Percentiles rank a stretch among this genome's conserved stretches.
Conservation (phyloP, 768 basidiomycete genomes). For the Leccinum broughii region DNA sequence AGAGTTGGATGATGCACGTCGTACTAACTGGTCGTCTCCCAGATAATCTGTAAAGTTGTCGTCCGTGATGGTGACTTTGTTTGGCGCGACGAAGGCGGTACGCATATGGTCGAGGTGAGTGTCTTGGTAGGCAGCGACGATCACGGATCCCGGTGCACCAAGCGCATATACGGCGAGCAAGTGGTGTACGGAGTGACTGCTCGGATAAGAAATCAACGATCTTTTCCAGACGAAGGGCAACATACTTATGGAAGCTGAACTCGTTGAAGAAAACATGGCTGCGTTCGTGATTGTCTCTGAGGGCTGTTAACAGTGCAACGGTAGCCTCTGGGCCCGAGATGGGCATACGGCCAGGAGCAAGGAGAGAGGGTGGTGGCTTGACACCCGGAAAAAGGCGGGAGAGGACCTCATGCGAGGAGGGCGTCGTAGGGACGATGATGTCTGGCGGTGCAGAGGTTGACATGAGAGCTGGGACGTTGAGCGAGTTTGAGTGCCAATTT, state of each 20-base stretch:
- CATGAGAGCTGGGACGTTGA: slow-evolving; percentile 9
- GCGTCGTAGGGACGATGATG: slow-evolving; percentile 18
- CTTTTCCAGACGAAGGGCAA: not conserved
- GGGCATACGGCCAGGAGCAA: slow-evolving; percentile 39
- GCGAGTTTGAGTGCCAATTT: slow-evolving; percentile 1
- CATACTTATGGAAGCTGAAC: slow-evolving; percentile 35
- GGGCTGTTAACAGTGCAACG: slow-evolving; percentile 37
- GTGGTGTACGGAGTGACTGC: slow-evolving; percentile 58
- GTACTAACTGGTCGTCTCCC: slow-evolving; percentile 33
- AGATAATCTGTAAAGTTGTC: slow-evolving; percentile 27
- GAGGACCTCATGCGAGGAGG: slow-evolving; percentile 25
- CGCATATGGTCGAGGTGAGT: slow-evolving; percentile 41
- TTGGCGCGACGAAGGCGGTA: slow-evolving; percentile 32
- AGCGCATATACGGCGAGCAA: slow-evolving; percentile 59
- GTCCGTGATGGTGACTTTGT: slow-evolving; percentile 26
- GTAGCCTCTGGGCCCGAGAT: slow-evolving; percentile 42
- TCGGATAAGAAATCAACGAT: not conserved
- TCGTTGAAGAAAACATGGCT: slow-evolving; percentile 57
- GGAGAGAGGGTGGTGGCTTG: slow-evolving; percentile 31
- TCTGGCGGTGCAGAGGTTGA: slow-evolving; percentile 30
- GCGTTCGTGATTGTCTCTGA: slow-evolving; percentile 53
- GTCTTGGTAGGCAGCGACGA: slow-evolving; percentile 43
- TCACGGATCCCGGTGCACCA: slow-evolving; percentile 47
- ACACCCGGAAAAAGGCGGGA: slow-evolving; percentile 34
- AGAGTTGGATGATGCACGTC: not conserved